Evolutionary conservation across 2,329 filamentous ascomycete genomes (phyloP).

Genomic region (Clonostachys sp.): DNA sequence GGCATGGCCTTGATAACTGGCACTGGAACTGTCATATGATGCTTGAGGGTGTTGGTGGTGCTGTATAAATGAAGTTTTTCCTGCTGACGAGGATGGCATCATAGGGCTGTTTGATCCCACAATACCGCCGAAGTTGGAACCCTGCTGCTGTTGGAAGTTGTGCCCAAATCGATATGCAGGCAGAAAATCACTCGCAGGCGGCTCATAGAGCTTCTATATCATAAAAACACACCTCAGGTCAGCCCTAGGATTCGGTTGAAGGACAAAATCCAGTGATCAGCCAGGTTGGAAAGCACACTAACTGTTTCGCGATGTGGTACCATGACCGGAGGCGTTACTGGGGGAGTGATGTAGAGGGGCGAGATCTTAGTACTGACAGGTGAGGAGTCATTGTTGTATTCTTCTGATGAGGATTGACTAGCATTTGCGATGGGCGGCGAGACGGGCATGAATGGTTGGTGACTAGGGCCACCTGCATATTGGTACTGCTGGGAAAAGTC

Average conservation of each 20-base stretch:
- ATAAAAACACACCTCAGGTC: too few species aligned
- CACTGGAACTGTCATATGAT: slow-evolving; percentile 5
- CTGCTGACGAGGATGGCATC: slow-evolving; percentile 25
- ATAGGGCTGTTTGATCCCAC: too few species aligned
- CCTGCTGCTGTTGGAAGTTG: too few species aligned
- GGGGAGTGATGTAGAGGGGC: slow-evolving; percentile 15
- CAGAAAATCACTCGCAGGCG: too few species aligned
- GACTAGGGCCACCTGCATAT: slow-evolving; percentile 26
- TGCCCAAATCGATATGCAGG: too few species aligned
- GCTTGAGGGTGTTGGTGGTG: slow-evolving; percentile 19
- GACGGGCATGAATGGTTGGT: slow-evolving; percentile 48
- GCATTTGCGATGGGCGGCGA: slow-evolving; percentile 49
- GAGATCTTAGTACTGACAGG: slow-evolving; percentile 36
- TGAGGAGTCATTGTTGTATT: slow-evolving; percentile 49
- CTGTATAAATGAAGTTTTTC: slow-evolving; percentile 43
- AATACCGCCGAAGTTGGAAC: too few species aligned
- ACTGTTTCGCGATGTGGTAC: slow-evolving; percentile 20
- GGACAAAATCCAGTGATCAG: slow-evolving; percentile 1
- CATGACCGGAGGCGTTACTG: slow-evolving; percentile 18
- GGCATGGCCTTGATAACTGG: slow-evolving; percentile 27
- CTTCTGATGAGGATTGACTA: slow-evolving; percentile 46
- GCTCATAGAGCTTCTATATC: neutral
- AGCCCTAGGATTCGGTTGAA: too few species aligned
- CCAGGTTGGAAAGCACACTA: slow-evolving; percentile 20
- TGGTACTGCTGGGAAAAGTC: slow-evolving; percentile 44